Base-by-base conservation (phyloP, 495 filamentous ascomycete species). In the Hypoxylon fragiforme region DNA sequence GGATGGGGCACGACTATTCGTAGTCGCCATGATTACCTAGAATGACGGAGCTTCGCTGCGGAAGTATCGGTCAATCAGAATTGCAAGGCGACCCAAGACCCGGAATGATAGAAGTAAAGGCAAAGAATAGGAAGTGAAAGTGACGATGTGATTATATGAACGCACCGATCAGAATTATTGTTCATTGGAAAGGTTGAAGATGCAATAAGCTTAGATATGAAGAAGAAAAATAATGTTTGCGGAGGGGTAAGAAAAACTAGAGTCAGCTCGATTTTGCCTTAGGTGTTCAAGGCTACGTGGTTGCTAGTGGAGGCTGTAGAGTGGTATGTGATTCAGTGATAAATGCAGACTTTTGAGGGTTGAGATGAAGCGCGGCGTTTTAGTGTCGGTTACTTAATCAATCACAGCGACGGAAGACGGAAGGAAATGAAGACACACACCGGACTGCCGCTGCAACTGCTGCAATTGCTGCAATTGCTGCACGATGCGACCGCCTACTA, bases 311-410 rank as follows among this genome's bases (percentile, higher is more conserved):
- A 62, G 44, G 18, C 30, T 9, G 4, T 4, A 28, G 24, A 4
- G 4, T 4, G 4, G 24, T 28, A 28, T 28, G 47, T 48, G 22
- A 35, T 48, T 48, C 41, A 51, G 56, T 53, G 35, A 58, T 63
- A 46, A 52, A 50, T 57, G 54, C 47, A 63, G 59, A 63, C 59
- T 63, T 63, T 63, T 62, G 59, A 54, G 44, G 41, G 45, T 56
- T 63, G 59, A 58, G 59, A 54, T 63, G 59, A 63, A 58, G 54
- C 59, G 59, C 59, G 59, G 59, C 58, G 58, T 62, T 62, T 62
- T 62, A 62, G 58, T 50, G 58, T 52, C 45, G 46, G 51, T 62
- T 63, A 57, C 54, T 58, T 58, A 63, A 57, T 63, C 54, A 60
- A 46, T 35, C 44, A 7, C 32, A 37, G 24, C 7, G 30, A 36